phyloP scores from a whole-genome alignment of 1,284 basidiomycete species.

The Malassezia restricta region DNA sequence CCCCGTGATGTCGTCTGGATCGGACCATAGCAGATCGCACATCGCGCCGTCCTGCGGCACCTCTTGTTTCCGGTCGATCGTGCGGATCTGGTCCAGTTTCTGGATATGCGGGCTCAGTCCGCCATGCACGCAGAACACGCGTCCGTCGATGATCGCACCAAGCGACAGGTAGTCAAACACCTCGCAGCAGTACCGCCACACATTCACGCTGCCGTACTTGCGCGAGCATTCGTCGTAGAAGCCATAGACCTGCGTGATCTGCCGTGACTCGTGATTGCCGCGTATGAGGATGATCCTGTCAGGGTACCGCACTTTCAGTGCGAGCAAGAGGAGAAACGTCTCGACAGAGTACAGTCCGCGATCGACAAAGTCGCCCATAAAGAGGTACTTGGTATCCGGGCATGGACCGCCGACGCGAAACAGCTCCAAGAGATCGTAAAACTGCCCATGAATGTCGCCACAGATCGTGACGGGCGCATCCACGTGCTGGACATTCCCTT shows the following conservation, averaged over 20 bases:
- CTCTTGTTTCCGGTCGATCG: conserved; percentile 91
- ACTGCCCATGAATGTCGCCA: conserved; percentile 97
- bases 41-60: conserved; percentile 98
- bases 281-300: conserved; percentile 94
- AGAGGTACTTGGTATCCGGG: conserved; percentile 92
- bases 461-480: conserved; percentile 96
- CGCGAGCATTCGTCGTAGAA: conserved; percentile 98
- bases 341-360: conserved; percentile 95
- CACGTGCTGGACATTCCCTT: conserved; percentile 90
- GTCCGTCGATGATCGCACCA: conserved; percentile 85
- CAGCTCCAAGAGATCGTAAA: conserved; percentile 91
- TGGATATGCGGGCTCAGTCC: conserved; percentile 57
- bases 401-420: conserved; percentile 91
- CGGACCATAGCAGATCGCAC: conserved; percentile 97
- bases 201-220: conserved; percentile 87
- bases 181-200: conserved; percentile 96
- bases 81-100: conserved; percentile 60
- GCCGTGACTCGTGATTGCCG: conserved; percentile 96
- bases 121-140: conserved; percentile 84
- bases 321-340: conserved; percentile 83
- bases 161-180: conserved; percentile 94
- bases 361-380: conserved; percentile 59
- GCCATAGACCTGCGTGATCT: conserved; percentile 89
- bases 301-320: conserved; percentile 92
- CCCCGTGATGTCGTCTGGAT: conserved; percentile 62